phyloP scores from a whole-genome alignment of 441 rosid species.

The Erodium moschatum region DNA sequence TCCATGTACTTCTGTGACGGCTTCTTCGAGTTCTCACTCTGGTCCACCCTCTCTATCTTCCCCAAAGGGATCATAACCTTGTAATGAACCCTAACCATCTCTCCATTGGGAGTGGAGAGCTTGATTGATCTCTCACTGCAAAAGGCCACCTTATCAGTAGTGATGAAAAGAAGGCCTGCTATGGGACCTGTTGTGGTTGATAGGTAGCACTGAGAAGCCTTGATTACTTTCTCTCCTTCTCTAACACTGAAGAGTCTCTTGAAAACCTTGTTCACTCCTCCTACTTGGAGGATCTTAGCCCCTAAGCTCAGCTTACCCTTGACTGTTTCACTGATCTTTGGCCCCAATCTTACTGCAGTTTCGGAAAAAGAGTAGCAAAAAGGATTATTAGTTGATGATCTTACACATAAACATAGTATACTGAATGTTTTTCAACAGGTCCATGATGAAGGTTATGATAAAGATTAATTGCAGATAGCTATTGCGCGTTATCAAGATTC shows the following conservation, averaged over 20 bases:
- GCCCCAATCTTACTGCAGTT: constrained; percentile 38
- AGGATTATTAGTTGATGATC: too few relatives aligned
- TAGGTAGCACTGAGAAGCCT: constrained; percentile 45
- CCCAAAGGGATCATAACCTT: constrained; percentile 56
- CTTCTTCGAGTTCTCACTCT: constrained; percentile 43
- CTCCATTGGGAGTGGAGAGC: constrained; percentile 38
- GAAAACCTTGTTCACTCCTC: constrained; percentile 48
- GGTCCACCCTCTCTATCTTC: constrained; percentile 43
- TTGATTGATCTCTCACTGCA: constrained; percentile 55
- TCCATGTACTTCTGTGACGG: constrained; percentile 22
- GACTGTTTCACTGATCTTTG: constrained; percentile 48
- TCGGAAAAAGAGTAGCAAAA: not conserved
- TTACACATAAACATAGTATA: too few relatives aligned
- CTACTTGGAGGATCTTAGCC: constrained; percentile 49
- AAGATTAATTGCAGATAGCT: too few relatives aligned
- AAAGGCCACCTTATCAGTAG: constrained; percentile 46
- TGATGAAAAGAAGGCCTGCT: constrained; percentile 54
- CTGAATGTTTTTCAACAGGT: not conserved
- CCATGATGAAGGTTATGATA: not conserved
- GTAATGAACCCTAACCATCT: constrained; percentile 38
- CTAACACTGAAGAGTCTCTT: constrained; percentile 34
- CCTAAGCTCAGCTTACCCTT: constrained; percentile 59
- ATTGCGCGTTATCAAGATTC: too few relatives aligned
- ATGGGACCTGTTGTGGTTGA: constrained; percentile 57
- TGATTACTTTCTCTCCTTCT: constrained; percentile 40